Conservation (phyloP, 1,284 basidiomycete genomes). For the Amylostereum areolatum region DNA sequence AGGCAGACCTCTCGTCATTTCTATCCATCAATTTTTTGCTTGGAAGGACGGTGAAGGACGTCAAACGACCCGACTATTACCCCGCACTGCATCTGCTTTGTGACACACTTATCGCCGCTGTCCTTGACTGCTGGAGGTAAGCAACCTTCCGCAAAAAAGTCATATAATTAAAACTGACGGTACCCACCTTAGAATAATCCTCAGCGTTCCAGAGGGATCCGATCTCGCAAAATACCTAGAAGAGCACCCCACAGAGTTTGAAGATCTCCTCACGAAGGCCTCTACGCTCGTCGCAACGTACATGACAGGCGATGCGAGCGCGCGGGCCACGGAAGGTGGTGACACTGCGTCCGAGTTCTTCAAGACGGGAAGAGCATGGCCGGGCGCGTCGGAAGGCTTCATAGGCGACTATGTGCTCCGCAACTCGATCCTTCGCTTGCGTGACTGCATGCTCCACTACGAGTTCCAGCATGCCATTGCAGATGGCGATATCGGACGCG, state of each 20-base stretch:
- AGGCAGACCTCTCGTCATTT: conserved; percentile 12
- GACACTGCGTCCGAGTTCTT: too few species aligned
- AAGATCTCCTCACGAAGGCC: background rate
- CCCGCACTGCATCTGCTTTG: conserved; percentile 4
- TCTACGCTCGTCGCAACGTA: background rate
- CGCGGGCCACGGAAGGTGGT: background rate
- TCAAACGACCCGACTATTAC: conserved; percentile 7
- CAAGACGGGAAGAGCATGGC: too few species aligned
- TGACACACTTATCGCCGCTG: conserved; percentile 1
- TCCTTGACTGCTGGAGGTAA: conserved; percentile 5
- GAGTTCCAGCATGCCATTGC: conserved; percentile 17
- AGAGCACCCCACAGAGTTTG: background rate
- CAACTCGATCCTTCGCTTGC: conserved; percentile 2
- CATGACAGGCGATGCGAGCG: background rate
- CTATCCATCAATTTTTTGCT: conserved; percentile 16
- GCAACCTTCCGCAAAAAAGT: too few species aligned
- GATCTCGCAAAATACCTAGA: background rate
- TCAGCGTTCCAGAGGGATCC: background rate
- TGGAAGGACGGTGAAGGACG: conserved; percentile 10
- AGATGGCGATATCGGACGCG: conserved; percentile 23
- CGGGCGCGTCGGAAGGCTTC: background rate
- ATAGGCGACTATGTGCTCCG: conserved; percentile 4
- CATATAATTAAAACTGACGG: too few species aligned
- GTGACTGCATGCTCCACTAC: conserved; percentile 6
- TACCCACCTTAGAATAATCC: background rate